phyloP scores from a whole-genome alignment of 352 stramenopile species.

The Phytophthora melonis region DNA sequence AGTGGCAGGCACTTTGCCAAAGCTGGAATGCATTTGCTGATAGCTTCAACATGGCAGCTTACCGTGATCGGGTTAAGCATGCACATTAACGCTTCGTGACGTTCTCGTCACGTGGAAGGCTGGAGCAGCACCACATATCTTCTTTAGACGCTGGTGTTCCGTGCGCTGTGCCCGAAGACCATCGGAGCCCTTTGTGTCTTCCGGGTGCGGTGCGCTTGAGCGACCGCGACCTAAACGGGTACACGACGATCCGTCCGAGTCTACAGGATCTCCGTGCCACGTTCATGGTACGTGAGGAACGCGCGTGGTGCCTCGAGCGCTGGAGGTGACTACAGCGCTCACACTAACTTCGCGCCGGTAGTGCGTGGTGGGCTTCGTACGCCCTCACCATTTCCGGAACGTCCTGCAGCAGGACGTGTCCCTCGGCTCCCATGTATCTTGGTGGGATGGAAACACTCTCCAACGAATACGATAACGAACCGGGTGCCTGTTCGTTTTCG shows the following conservation, averaged over 20 bases:
- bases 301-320: neutral
- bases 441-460: too few species aligned
- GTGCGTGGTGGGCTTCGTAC: too few species aligned
- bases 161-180: neutral
- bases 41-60: neutral
- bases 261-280: neutral
- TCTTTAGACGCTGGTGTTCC: neutral
- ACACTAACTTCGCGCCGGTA: too few species aligned
- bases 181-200: neutral
- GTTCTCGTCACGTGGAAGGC: neutral
- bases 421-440: too few species aligned
- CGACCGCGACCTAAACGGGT: neutral
- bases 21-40: neutral
- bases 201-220: neutral
- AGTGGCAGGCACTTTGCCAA: neutral
- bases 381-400: too few species aligned
- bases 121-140: neutral
- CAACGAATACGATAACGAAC: too few species aligned
- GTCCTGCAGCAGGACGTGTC: too few species aligned
- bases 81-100: neutral
- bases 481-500: neutral
- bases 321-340: neutral
- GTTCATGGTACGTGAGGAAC: neutral
- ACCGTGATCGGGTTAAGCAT: neutral
- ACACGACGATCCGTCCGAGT: neutral